Conservation (phyloP, 495 filamentous ascomycete genomes). For the Lasiosphaeriaceae sp. region DNA sequence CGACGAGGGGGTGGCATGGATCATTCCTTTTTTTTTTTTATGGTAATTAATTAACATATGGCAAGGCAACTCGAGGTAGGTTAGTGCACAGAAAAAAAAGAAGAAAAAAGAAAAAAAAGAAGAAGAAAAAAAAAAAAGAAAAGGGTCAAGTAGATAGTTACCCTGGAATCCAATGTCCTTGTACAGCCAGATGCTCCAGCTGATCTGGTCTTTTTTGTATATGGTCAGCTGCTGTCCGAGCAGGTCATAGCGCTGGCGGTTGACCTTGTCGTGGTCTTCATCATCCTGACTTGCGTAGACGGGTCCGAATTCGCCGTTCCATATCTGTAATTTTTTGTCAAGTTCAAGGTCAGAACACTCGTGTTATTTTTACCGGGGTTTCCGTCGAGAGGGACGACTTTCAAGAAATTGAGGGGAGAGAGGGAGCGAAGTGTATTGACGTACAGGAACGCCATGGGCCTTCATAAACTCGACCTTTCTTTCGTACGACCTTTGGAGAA, state of each 20-base stretch:
- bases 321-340: slow-evolving; percentile 22
- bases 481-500: slow-evolving; percentile 44
- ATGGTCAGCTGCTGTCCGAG: slow-evolving; percentile 55
- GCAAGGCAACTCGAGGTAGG: too few relatives aligned
- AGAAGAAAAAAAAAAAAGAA: too few relatives aligned
- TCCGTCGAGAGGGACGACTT: too few relatives aligned
- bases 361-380: too few relatives aligned
- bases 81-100: too few relatives aligned
- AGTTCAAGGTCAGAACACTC: too few relatives aligned
- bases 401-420: too few relatives aligned
- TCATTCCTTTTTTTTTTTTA: slow-evolving; percentile 42
- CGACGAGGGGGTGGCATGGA: slow-evolving; percentile 45
- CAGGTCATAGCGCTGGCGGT: slow-evolving; percentile 49
- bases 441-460: slow-evolving; percentile 44
- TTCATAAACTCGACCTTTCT: slow-evolving; percentile 59
- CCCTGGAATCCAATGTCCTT: slow-evolving; percentile 62
- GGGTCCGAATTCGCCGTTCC: slow-evolving; percentile 67
- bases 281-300: slow-evolving; percentile 49
- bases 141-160: too few relatives aligned
- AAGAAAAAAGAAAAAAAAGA: too few relatives aligned
- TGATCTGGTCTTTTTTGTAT: slow-evolving; percentile 52
- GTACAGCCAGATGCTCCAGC: slow-evolving; percentile 64
- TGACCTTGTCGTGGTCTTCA: slow-evolving; percentile 40
- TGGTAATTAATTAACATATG: too few relatives aligned
- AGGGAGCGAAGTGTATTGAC: neutral